These are phyloP conservation scores for Coemansia asiatica DNA, from an alignment of 192 early-diverging fungal species.

Conservation along the genomic window DNA sequence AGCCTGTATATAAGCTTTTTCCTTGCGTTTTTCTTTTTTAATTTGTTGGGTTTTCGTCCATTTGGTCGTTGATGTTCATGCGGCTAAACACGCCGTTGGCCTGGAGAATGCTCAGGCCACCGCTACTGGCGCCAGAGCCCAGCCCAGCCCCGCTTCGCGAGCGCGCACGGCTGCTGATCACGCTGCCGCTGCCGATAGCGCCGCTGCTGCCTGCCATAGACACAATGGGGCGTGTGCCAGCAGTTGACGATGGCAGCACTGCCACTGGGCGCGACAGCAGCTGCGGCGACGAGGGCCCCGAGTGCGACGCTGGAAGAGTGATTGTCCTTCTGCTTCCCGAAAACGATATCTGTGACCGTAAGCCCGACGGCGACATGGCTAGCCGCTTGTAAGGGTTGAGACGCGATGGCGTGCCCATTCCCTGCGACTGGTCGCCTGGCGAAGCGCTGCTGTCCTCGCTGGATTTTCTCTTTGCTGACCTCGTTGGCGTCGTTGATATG, in stretches of 20 bases:
- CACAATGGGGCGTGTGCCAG: conserved; percentile 16
- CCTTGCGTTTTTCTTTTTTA: neutral
- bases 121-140: neutral
- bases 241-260: neutral
- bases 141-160: conserved; percentile 37
- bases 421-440: conserved; percentile 5
- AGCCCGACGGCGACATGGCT: conserved; percentile 51
- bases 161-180: conserved; percentile 19
- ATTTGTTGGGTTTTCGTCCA: conserved; percentile 15
- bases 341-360: conserved; percentile 39
- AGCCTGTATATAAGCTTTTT: neutral
- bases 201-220: neutral
- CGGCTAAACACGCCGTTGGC: conserved; percentile 53
- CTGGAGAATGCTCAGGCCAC: conserved; percentile 27
- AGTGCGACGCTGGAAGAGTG: conserved; percentile 13
- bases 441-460: conserved; percentile 23
- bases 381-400: conserved; percentile 38
- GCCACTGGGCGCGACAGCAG: conserved; percentile 21
- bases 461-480: conserved; percentile 39
- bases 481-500: neutral
- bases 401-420: neutral
- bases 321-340: conserved; percentile 8
- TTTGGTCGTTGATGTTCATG: conserved; percentile 45
- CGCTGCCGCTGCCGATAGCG: neutral
- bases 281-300: conserved; percentile 35